These are phyloP conservation scores for Erodium texanum DNA, from an alignment of 441 rosid genomes.

Conservation along the genomic window DNA sequence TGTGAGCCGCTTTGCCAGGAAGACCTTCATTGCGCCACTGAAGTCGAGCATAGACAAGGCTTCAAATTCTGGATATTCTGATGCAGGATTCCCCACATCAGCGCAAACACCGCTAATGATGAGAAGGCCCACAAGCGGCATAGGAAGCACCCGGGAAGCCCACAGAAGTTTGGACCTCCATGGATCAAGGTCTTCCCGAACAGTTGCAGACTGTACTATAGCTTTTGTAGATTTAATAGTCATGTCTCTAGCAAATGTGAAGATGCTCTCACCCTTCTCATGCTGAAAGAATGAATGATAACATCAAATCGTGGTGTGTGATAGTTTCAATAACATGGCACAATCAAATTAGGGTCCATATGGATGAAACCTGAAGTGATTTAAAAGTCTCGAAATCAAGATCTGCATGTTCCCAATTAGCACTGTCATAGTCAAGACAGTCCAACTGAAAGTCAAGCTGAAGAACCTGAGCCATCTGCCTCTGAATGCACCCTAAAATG, in stretches of 20 bases:
- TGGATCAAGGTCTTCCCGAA: conserved; percentile 63
- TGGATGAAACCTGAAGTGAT: conserved; percentile 62
- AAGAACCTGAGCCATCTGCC: conserved; percentile 71
- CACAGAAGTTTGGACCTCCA: conserved; percentile 91
- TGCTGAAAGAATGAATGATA: conserved; percentile 33
- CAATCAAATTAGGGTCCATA: neutral
- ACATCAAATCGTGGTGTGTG: conserved; percentile 13
- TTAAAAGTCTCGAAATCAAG: conserved; percentile 84
- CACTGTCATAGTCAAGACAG: conserved; percentile 65
- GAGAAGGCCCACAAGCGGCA: conserved; percentile 89
- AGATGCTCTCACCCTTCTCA: conserved; percentile 81
- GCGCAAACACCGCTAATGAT: conserved; percentile 65
- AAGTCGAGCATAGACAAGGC: conserved; percentile 79
- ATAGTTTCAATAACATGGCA: neutral
- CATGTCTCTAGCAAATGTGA: conserved; percentile 84
- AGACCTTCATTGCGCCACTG: conserved; percentile 83
- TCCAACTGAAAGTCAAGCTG: conserved; percentile 81
- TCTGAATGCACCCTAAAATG: conserved; percentile 69
- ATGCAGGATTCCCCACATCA: conserved; percentile 44
- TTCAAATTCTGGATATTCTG: conserved; percentile 71
- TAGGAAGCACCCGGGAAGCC: conserved; percentile 85
- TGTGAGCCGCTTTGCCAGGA: conserved; percentile 72
- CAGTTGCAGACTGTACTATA: conserved; percentile 44
- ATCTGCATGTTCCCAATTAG: conserved; percentile 96
- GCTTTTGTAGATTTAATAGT: conserved; percentile 77